These are phyloP conservation scores for Sequoiadendron giganteum DNA, from an alignment of 75 land plant species.

Conservation along the genomic window DNA sequence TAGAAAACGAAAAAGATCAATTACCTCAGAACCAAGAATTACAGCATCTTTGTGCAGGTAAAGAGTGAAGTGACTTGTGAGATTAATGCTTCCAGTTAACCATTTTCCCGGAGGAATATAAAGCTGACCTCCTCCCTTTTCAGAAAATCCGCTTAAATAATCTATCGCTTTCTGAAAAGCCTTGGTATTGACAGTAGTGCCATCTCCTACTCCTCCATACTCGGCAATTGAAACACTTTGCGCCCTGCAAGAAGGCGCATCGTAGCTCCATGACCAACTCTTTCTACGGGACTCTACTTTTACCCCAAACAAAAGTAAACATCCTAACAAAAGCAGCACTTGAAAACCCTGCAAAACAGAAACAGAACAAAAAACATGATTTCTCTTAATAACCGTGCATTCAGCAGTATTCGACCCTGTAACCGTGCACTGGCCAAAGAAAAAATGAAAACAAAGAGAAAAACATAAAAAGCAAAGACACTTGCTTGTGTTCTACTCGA, in stretches of 20 bases:
- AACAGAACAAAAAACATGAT: not conserved
- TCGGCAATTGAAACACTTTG: slow-evolving; percentile 52
- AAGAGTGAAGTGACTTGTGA: slow-evolving; percentile 70
- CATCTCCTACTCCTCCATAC: slow-evolving; percentile 78
- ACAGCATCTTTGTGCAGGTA: slow-evolving; percentile 53
- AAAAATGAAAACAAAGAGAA: not conserved
- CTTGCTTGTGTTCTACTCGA: no score
- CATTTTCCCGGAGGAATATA: slow-evolving; percentile 64
- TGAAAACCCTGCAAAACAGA: not conserved
- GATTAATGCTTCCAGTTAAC: slow-evolving; percentile 67
- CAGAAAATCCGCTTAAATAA: slow-evolving; percentile 32
- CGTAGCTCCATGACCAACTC: slow-evolving; percentile 17
- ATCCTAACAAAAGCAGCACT: slow-evolving; percentile 3
- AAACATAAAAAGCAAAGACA: not conserved
- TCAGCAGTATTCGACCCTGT: not conserved
- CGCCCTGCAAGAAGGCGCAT: slow-evolving; percentile 34
- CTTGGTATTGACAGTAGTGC: slow-evolving; percentile 47
- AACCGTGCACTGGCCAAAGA: not conserved
- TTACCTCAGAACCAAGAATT: slow-evolving; percentile 65
- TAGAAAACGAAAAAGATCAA: not conserved
- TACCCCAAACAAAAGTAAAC: not conserved
- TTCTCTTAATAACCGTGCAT: not conserved
- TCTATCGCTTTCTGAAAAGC: slow-evolving; percentile 63
- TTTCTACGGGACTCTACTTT: slow-evolving; percentile 21
- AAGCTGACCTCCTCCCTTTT: slow-evolving; percentile 53